phyloP scores from a whole-genome alignment of 1,284 basidiomycete genomes.

The Ceratobasidium sp. region DNA sequence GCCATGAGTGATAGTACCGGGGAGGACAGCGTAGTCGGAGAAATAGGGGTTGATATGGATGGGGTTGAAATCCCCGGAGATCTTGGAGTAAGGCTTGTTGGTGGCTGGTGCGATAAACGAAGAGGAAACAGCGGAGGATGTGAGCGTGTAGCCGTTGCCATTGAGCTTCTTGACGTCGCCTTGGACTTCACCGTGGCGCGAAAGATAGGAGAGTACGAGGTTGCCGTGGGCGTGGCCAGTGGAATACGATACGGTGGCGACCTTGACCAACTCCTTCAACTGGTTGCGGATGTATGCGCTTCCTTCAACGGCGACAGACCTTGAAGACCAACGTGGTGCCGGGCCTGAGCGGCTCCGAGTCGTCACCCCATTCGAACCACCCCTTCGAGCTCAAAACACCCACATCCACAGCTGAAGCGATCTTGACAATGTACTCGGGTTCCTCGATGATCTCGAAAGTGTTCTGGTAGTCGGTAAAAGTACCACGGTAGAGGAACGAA shows the following conservation, averaged over 20 bases:
- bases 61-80: constrained; percentile 94
- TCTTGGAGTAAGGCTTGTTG: constrained; percentile 83
- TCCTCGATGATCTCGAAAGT: constrained; percentile 94
- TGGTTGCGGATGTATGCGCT: constrained; percentile 85
- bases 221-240: constrained; percentile 89
- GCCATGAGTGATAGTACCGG: constrained; percentile 96
- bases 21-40: constrained; percentile 89
- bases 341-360: constrained; percentile 73
- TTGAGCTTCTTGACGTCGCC: constrained; percentile 79
- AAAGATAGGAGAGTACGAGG: constrained; percentile 90
- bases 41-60: constrained; percentile 99
- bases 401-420: constrained; percentile 79
- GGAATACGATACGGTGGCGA: constrained; percentile 85
- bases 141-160: constrained; percentile 84
- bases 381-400: constrained; percentile 94
- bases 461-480: constrained; percentile 90
- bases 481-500: constrained; percentile 95
- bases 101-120: constrained; percentile 58
- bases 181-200: constrained; percentile 83
- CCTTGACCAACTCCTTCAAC: constrained; percentile 83
- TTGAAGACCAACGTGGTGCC: constrained; percentile 90
- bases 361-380: constrained; percentile 96
- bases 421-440: constrained; percentile 80
- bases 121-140: constrained; percentile 61
- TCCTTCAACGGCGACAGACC: constrained; percentile 81